Evolutionary conservation across 1,284 basidiomycete species (phyloP).

Genomic region (Ceratobasidium sp.): DNA sequence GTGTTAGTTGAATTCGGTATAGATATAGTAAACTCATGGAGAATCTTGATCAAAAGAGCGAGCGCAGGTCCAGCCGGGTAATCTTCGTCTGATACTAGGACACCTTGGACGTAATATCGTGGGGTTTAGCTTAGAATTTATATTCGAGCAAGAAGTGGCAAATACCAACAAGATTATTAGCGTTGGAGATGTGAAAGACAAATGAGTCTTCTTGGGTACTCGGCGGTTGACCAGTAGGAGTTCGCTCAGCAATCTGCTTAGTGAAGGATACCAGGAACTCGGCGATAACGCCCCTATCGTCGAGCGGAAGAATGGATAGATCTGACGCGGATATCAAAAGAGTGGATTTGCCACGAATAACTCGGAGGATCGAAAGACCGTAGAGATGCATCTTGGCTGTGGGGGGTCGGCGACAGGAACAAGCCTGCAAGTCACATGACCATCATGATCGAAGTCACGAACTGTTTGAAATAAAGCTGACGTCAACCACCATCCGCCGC

Average conservation of each 20-base stretch:
- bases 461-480: not conserved
- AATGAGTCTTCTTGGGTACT: conserved; percentile 96
- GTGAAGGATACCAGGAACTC: conserved; percentile 94
- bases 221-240: conserved; percentile 88
- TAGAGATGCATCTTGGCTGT: conserved; percentile 62
- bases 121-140: not conserved
- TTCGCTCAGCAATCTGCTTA: conserved; percentile 93
- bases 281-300: conserved; percentile 84
- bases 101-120: conserved; percentile 62
- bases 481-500: conserved; percentile 9
- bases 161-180: conserved; percentile 81
- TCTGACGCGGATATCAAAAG: conserved; percentile 83
- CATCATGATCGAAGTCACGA: not conserved
- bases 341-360: conserved; percentile 64
- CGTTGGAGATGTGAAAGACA: conserved; percentile 92
- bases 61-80: conserved; percentile 98
- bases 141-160: not conserved
- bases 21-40: conserved; percentile 92
- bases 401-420: not conserved
- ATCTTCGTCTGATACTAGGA: conserved; percentile 94
- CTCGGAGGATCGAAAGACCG: conserved; percentile 63
- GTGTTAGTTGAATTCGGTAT: conserved; percentile 77
- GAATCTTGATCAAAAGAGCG: conserved; percentile 91
- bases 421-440: not conserved
- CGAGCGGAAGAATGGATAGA: conserved; percentile 93